Evolutionary conservation across 352 stramenopile genomes (phyloP).

Genomic region (Pythium insidiosum): DNA sequence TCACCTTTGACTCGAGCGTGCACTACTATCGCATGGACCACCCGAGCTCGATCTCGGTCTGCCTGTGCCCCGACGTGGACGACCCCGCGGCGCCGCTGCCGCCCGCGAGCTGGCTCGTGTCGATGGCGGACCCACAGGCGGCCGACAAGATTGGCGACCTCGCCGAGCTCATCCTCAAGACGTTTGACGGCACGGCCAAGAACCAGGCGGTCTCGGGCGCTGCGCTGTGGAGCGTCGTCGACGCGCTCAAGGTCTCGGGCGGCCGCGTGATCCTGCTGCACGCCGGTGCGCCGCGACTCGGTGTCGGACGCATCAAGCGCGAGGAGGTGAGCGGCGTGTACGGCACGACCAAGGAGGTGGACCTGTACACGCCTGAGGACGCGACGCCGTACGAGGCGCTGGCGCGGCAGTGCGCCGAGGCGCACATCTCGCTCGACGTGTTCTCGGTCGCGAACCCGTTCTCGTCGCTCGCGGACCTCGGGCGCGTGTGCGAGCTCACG

Average conservation of each 20-base stretch:
- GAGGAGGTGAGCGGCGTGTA: slow-evolving; percentile 77
- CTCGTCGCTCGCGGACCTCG: slow-evolving; percentile 71
- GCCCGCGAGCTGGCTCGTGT: slow-evolving; percentile 71
- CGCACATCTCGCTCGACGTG: slow-evolving; percentile 79
- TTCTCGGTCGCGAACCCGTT: slow-evolving; percentile 83
- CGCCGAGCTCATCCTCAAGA: slow-evolving; percentile 55
- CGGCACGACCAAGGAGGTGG: slow-evolving; percentile 79
- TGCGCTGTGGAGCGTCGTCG: slow-evolving; percentile 70
- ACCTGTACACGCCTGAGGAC: slow-evolving; percentile 68
- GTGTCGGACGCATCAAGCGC: slow-evolving; percentile 67
- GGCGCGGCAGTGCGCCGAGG: slow-evolving; percentile 58
- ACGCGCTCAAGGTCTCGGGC: slow-evolving; percentile 49
- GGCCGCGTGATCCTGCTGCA: slow-evolving; percentile 73
- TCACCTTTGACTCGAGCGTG: slow-evolving; percentile 78
- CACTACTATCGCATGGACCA: slow-evolving; percentile 86
- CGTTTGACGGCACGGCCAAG: slow-evolving; percentile 62
- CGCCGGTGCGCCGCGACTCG: slow-evolving; percentile 60
- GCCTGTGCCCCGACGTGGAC: slow-evolving; percentile 71
- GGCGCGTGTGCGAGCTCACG: slow-evolving; percentile 76
- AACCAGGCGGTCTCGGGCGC: slow-evolving; percentile 74
- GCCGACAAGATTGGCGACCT: slow-evolving; percentile 63
- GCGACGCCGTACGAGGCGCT: slow-evolving; percentile 65
- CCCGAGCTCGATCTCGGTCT: slow-evolving; percentile 58
- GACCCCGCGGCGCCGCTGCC: slow-evolving; percentile 68
- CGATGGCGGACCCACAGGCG: slow-evolving; percentile 69